These are phyloP conservation scores for Catenaria anguillulae DNA, from an alignment of 371 early-diverging fungal species.

Conservation along the genomic window DNA sequence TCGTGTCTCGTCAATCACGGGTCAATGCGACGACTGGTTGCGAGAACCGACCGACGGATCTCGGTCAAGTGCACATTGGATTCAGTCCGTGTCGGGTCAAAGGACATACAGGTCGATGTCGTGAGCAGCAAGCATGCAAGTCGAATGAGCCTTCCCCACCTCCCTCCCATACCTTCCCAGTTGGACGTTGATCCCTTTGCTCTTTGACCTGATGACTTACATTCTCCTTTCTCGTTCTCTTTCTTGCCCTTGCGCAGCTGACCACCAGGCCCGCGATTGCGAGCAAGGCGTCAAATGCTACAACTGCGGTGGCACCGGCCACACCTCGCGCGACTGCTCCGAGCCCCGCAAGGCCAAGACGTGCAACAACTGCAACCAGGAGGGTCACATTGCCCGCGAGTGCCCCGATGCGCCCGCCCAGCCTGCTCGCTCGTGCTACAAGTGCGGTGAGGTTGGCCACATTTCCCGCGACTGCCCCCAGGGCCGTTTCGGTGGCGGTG, in stretches of 20 bases:
- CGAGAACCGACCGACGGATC: too few species aligned
- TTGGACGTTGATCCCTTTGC: too few species aligned
- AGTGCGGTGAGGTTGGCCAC: conserved; percentile 4
- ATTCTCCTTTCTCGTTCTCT: background rate
- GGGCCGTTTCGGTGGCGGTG: background rate
- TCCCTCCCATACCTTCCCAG: too few species aligned
- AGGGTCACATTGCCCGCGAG: conserved; percentile 1
- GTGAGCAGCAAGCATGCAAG: too few species aligned
- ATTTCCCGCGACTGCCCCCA: conserved; percentile 4
- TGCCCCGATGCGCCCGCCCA: background rate
- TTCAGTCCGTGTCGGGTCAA: too few species aligned
- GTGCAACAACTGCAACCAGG: conserved; percentile 7
- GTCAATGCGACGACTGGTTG: too few species aligned
- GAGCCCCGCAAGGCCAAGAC: background rate
- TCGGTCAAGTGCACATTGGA: too few species aligned
- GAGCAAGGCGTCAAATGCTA: background rate
- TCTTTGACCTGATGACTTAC: background rate
- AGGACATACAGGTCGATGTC: too few species aligned
- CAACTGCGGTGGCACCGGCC: conserved; percentile 3
- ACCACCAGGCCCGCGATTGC: background rate
- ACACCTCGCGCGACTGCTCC: conserved; percentile 4
- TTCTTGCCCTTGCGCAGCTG: too few species aligned
- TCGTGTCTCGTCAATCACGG: background rate
- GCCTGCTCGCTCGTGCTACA: background rate
- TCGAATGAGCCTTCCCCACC: too few species aligned